These are phyloP conservation scores for Nevesoporus exiguus DNA, from an alignment of 768 basidiomycete species.

Conservation along the genomic window DNA sequence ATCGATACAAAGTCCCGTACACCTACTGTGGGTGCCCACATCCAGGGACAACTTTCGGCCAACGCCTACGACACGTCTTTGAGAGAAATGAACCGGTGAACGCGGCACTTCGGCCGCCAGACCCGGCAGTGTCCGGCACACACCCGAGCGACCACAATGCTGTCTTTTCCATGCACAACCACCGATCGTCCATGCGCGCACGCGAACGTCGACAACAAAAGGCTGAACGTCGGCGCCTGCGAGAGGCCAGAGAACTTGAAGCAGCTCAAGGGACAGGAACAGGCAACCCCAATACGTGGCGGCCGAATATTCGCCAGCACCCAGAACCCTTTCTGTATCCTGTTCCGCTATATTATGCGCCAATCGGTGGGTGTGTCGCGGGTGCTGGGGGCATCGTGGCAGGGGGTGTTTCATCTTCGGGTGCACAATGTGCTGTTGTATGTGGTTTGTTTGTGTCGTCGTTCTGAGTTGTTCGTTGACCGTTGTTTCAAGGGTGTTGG, in stretches of 20 bases:
- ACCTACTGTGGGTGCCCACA: slow-evolving; percentile 57
- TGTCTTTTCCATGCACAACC: too few relatives aligned
- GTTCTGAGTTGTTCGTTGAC: not conserved
- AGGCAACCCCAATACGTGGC: too few relatives aligned
- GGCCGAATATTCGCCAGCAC: too few relatives aligned
- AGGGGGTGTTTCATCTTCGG: not conserved
- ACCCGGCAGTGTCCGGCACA: slow-evolving; percentile 27
- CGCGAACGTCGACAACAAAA: too few relatives aligned
- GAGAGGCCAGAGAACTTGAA: too few relatives aligned
- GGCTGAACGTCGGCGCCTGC: too few relatives aligned
- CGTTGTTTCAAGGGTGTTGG: not conserved
- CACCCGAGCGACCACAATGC: slow-evolving; percentile 55
- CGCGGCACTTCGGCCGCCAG: not conserved
- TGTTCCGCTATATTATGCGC: not conserved
- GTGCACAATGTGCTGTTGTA: not conserved
- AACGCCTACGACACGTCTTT: slow-evolving; percentile 32
- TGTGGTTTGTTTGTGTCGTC: not conserved
- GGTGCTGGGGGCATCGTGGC: not conserved
- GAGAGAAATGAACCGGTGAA: not conserved
- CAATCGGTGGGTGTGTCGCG: not conserved
- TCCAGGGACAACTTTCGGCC: slow-evolving; percentile 42
- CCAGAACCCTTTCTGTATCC: not conserved
- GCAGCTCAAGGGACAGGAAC: too few relatives aligned
- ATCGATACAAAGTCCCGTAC: slow-evolving; percentile 51
- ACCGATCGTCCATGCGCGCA: too few relatives aligned